Evolutionary conservation across 169 alveolate species (phyloP).

Genomic region (Cryptosporidium ryanae): DNA sequence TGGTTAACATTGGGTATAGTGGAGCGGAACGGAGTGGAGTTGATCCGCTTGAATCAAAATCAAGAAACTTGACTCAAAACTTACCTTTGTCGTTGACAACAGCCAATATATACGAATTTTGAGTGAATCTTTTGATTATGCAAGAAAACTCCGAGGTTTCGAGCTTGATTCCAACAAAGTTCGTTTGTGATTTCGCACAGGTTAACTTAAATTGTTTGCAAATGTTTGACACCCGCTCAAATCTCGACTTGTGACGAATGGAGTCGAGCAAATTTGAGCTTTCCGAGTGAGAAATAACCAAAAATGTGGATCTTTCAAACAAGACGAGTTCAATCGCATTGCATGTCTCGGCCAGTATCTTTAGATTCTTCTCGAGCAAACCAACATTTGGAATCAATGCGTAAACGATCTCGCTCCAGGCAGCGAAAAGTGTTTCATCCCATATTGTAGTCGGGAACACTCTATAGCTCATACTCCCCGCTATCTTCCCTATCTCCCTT

Average conservation of each 20-base stretch:
- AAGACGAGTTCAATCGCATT: slow-evolving; percentile 92
- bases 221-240: slow-evolving; percentile 93
- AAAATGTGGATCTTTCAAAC: slow-evolving; percentile 94
- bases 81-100: slow-evolving; percentile 83
- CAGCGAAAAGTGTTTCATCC: slow-evolving; percentile 93
- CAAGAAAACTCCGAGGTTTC: slow-evolving; percentile 87
- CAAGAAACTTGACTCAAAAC: slow-evolving; percentile 41
- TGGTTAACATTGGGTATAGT: too few species aligned
- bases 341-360: slow-evolving; percentile 84
- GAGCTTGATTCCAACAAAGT: slow-evolving; percentile 86
- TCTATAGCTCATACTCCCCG: slow-evolving; percentile 25
- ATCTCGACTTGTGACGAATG: slow-evolving; percentile 81
- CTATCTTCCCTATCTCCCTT: slow-evolving; percentile 79
- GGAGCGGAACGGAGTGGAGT: background rate
- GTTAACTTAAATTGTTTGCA: slow-evolving; percentile 91
- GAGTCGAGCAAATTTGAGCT: slow-evolving; percentile 17
- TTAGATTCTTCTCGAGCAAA: slow-evolving; percentile 82
- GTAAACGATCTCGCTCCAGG: slow-evolving; percentile 91
- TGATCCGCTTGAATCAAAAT: too few species aligned
- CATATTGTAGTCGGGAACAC: slow-evolving; percentile 91
- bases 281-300: slow-evolving; percentile 87
- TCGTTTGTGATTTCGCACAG: slow-evolving; percentile 89
- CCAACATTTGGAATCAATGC: slow-evolving; percentile 88
- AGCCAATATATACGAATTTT: slow-evolving; percentile 91
- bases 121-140: slow-evolving; percentile 90